Evolutionary conservation across 345 rosid genomes (phyloP).

Genomic region (Psidium friedrichsthalianum): DNA sequence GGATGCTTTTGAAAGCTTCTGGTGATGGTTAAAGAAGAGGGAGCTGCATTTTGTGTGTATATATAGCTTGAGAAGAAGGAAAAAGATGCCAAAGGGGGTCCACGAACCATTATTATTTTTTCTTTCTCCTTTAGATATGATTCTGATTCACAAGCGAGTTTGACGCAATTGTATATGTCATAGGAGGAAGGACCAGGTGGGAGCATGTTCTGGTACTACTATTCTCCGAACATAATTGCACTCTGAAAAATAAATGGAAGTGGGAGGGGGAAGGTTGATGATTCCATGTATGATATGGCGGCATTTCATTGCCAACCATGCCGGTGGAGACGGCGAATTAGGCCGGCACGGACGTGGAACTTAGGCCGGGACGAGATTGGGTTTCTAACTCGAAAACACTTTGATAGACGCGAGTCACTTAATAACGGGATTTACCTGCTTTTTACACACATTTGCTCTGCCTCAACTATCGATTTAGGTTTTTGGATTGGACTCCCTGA

Average conservation of each 20-base stretch:
- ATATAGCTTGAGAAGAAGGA: not conserved
- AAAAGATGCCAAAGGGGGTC: not conserved
- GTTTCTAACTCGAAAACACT: not conserved
- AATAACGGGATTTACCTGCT: not conserved
- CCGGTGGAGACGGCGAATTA: not conserved
- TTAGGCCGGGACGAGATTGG: not conserved
- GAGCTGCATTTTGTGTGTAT: not conserved
- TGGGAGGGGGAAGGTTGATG: not conserved
- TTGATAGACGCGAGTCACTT: not conserved
- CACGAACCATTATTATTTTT: not conserved
- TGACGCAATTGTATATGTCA: not conserved
- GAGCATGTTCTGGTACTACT: not conserved
- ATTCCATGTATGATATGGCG: not conserved
- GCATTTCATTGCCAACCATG: not conserved
- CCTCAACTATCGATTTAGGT: fast-evolving
- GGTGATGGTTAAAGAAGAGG: not conserved
- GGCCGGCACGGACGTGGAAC: not conserved
- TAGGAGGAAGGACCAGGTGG: not conserved
- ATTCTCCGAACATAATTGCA: not conserved
- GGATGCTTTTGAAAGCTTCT: not conserved
- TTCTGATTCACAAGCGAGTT: not conserved
- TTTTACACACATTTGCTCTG: not conserved
- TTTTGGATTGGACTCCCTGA: no score
- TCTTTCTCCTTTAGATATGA: not conserved
- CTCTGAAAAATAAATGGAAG: not conserved